Conservation (phyloP, 345 rosid species). For the Eucalyptus brandiana region DNA sequence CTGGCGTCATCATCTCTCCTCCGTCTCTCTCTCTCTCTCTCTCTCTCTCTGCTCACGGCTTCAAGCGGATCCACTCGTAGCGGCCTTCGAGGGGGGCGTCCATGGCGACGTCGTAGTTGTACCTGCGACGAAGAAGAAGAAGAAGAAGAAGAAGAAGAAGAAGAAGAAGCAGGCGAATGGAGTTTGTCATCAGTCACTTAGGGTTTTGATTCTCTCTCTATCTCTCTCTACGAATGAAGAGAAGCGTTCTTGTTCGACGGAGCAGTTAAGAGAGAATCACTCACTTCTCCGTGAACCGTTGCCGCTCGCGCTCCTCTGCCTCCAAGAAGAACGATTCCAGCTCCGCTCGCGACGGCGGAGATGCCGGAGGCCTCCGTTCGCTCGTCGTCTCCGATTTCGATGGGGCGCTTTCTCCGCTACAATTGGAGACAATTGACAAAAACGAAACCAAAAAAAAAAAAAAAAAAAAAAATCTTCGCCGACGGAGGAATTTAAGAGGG, state of each 20-base stretch:
- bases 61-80: constrained; percentile 38
- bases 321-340: constrained; percentile 43
- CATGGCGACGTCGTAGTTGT: constrained; percentile 34
- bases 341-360: constrained; percentile 19
- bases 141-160: background rate
- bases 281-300: constrained; percentile 37
- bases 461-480: fast-evolving
- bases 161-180: background rate
- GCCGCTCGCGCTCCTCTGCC: constrained; percentile 36
- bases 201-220: background rate
- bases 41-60: constrained; percentile 5
- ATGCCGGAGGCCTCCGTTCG: background rate
- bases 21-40: background rate
- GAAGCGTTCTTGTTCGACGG: background rate
- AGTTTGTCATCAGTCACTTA: constrained; percentile 21
- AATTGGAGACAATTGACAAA: background rate
- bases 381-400: background rate
- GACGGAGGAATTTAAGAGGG: background rate
- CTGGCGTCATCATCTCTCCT: background rate
- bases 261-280: background rate
- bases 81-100: constrained; percentile 45
- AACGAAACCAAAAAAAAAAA: background rate
- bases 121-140: constrained; percentile 1
- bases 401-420: constrained; percentile 14
- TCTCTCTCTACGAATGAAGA: background rate